Evolutionary conservation across 306 rosid species (phyloP).

Genomic region (Fagus sylvatica): DNA sequence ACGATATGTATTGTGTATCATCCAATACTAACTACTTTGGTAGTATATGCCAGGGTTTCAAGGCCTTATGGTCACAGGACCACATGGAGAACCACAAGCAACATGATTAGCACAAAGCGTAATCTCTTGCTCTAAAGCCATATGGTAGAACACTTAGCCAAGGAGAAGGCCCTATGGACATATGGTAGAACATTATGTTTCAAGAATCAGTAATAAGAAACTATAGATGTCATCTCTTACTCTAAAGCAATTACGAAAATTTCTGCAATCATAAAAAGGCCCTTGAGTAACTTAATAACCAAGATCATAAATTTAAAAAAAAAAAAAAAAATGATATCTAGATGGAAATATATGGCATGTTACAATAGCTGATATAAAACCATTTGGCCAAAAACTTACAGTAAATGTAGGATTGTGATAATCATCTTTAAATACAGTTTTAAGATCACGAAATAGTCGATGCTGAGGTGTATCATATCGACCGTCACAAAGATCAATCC

Average conservation of each 20-base stretch:
- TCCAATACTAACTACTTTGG: too few species aligned
- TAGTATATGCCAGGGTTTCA: too few species aligned
- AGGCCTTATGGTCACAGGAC: too few species aligned
- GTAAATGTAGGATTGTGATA: constrained; percentile 81
- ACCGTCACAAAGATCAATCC: constrained; percentile 95
- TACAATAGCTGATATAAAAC: neutral
- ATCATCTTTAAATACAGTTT: constrained; percentile 63
- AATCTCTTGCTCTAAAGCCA: too few species aligned
- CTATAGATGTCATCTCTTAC: neutral
- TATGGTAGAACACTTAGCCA: too few species aligned
- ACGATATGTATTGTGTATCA: too few species aligned
- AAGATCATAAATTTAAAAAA: neutral
- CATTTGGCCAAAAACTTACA: constrained; percentile 52
- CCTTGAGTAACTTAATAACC: neutral
- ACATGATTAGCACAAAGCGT: too few species aligned
- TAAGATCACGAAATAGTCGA: constrained; percentile 68
- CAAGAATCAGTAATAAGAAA: neutral
- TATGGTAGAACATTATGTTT: neutral
- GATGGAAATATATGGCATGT: neutral
- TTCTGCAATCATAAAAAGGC: neutral
- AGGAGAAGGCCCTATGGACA: too few species aligned
- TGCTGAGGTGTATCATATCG: constrained; percentile 97
- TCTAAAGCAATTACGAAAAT: neutral
- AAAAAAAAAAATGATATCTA: constrained; percentile 1
- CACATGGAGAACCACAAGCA: too few species aligned